These are phyloP conservation scores for Dictyostelium capitatum DNA, from an alignment of 78 protist genomes.

Conservation along the genomic window DNA sequence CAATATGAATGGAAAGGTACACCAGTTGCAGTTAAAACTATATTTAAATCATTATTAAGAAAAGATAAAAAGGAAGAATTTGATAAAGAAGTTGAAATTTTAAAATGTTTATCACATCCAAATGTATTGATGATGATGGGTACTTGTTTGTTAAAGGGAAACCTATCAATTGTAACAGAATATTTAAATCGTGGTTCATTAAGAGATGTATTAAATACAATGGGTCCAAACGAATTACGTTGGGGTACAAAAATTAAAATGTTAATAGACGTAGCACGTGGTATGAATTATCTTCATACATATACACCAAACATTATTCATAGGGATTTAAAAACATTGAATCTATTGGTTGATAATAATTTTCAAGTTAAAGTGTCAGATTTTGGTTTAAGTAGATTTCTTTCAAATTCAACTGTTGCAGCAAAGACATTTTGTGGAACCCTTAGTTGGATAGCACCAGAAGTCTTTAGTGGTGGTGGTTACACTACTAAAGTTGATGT, in stretches of 20 bases:
- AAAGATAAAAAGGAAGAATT: constrained; percentile 77
- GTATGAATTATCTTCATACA: constrained; percentile 83
- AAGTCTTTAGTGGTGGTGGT: constrained; percentile 47
- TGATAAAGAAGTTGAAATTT: constrained; percentile 60
- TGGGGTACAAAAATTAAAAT: constrained; percentile 66
- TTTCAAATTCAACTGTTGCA: neutral
- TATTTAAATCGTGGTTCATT: constrained; percentile 73
- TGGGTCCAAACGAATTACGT: neutral
- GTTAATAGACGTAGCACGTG: constrained; percentile 74
- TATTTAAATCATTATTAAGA: constrained; percentile 65
- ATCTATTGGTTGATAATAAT: constrained; percentile 57
- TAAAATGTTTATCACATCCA: constrained; percentile 76
- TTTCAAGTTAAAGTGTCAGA: constrained; percentile 63
- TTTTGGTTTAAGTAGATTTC: constrained; percentile 61
- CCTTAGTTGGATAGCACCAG: constrained; percentile 68
- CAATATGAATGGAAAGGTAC: constrained; percentile 81
- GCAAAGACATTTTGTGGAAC: constrained; percentile 79
- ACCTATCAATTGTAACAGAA: constrained; percentile 70
- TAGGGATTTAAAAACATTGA: constrained; percentile 60
- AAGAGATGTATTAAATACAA: constrained; percentile 23
- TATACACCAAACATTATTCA: constrained; percentile 77
- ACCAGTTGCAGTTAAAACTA: constrained; percentile 78
- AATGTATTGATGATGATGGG: constrained; percentile 79
- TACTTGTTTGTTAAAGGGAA: constrained; percentile 57
- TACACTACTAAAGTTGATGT: constrained; percentile 70